A percentile compares a stretch with the other conserved stretches of the same genome.
phyloP scores from a whole-genome alignment of 2,329 filamentous ascomycete species.

The Epichloe hybrida region DNA sequence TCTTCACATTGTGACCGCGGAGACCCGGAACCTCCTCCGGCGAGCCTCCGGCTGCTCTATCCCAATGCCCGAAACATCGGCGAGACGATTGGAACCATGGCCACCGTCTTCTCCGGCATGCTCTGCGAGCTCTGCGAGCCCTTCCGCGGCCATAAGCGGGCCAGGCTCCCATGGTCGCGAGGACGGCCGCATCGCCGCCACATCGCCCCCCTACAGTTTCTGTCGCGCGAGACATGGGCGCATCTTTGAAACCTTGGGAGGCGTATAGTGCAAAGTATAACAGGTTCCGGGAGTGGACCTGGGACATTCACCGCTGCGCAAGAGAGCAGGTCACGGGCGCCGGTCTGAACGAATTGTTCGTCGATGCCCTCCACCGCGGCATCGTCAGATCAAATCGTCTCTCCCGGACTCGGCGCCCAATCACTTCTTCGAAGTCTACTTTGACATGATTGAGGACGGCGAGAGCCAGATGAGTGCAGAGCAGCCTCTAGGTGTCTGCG shows the following conservation, averaged over 20 bases:
- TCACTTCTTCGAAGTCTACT: conserved; percentile 1
- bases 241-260: conserved; percentile 6
- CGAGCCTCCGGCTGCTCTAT: conserved; percentile 2
- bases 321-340: conserved; percentile 5
- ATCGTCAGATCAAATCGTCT: background rate
- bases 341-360: conserved; percentile 4
- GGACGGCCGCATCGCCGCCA: conserved; percentile 5
- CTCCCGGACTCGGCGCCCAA: background rate
- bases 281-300: conserved; percentile 6
- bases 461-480: background rate
- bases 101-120: conserved; percentile 3
- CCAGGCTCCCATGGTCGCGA: conserved; percentile 2
- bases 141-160: conserved; percentile 5
- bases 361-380: background rate
- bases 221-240: conserved; percentile 5
- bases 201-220: conserved; percentile 6
- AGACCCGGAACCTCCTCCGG: conserved; percentile 4
- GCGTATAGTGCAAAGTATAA: background rate
- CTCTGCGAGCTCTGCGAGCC: conserved; percentile 7
- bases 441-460: conserved; percentile 4
- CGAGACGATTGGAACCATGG: background rate
- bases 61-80: conserved; percentile 1
- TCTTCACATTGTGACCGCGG: conserved; percentile 4
- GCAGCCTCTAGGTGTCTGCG: conserved; percentile 2
- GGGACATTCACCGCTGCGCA: conserved; percentile 2